A percentile compares a stretch with the other conserved stretches of the same genome.
Conservation (phyloP, 2,329 filamentous ascomycete species). For the Gaeumannomyces sp. region DNA sequence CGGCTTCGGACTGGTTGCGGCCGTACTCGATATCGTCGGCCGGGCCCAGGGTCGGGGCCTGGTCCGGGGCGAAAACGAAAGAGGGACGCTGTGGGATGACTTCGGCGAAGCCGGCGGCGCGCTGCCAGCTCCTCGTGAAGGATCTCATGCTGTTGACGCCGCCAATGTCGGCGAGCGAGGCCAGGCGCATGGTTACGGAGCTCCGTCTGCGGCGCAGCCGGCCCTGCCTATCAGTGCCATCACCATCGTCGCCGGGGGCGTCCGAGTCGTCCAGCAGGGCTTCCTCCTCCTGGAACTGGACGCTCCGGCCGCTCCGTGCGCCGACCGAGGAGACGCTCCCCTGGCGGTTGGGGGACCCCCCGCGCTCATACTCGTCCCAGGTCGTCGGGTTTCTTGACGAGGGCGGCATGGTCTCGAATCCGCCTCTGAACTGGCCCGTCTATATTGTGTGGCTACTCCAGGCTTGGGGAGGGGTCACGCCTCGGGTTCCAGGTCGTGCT, state of each 20-base stretch:
- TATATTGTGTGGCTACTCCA: no score
- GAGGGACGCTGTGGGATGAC: conserved; percentile 74
- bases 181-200: conserved; percentile 51
- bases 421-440: no score
- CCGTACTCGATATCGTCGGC: conserved; percentile 32
- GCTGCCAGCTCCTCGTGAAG: conserved; percentile 87
- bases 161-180: conserved; percentile 63
- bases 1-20: conserved; percentile 33
- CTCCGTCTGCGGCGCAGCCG: conserved; percentile 25
- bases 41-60: conserved; percentile 33
- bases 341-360: conserved; percentile 30
- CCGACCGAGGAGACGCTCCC: conserved; percentile 35
- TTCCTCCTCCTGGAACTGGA: conserved; percentile 35
- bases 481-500: not conserved
- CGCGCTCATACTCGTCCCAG: conserved; percentile 42
- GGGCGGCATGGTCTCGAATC: not conserved
- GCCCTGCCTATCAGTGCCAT: conserved; percentile 2
- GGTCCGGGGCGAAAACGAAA: conserved; percentile 60
- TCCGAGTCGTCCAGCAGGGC: conserved; percentile 35
- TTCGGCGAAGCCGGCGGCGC: conserved; percentile 82
- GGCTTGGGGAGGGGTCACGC: no score
- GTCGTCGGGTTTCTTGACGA: conserved; percentile 29
- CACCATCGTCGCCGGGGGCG: conserved; percentile 23
- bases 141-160: conserved; percentile 92
- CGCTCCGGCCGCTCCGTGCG: conserved; percentile 26